Evolutionary conservation across 2,329 filamentous ascomycete species (phyloP), one percentile per base, ranked within the genome.

Genomic region (Incumbomyces lentus): DNA sequence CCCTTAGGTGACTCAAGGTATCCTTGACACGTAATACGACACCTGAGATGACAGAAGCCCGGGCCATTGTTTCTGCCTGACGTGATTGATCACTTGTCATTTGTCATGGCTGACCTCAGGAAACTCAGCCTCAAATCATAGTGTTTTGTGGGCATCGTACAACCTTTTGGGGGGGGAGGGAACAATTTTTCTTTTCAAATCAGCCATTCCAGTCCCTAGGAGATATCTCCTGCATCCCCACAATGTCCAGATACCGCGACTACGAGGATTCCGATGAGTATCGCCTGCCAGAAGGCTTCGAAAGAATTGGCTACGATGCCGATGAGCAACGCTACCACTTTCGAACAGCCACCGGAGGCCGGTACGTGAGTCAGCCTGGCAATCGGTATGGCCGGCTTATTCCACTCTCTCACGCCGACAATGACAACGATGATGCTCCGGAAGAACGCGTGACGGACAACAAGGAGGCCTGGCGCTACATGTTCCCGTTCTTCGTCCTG

Each of bases 231-330:
- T n/a, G n/a, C n/a, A n/a, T n/a, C n/a, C n/a, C n/a, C n/a, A n/a
- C n/a, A 26, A 44, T 44, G 40, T 26, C 31, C 12, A 33, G 19
- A 35, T 44, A 44, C 14, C 30, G 14, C 16, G 16, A 44, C 13
- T 44, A 44, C 16, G 40, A 44, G 8, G 40, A 44, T 33, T 31
- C 19, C 19, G 42, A 44, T 16, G 33, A 45, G 26, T n/a, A 29
- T 6, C 72, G 75, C 36, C 68, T 79, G 13, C 75, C 75, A 2
- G 64, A 71, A 34, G 75, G 74, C 60, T 75, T 78, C 68, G 58
- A 63, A 35, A 68, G 75, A 47, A 64, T 75, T 22, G 73, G 73
- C 52, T 78, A 79, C 62, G 75, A 78, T 50, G 72, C 73, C 46
- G 74, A 77, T 58, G 70, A 65, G 1, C 67, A 75, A 54, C 61